phyloP scores from a whole-genome alignment of 331 rosid species.

The Acacia pycnantha region DNA sequence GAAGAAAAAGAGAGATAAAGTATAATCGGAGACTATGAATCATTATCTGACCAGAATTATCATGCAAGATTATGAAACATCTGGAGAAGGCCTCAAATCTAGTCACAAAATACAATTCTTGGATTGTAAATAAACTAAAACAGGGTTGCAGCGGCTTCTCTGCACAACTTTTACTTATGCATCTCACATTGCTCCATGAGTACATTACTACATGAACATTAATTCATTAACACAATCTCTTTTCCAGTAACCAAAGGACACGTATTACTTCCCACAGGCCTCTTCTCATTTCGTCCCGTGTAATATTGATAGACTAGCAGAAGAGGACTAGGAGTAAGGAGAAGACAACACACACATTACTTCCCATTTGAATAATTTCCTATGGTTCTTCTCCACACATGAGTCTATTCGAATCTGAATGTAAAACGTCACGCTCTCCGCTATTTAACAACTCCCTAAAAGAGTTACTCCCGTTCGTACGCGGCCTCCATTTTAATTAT shows the following conservation, averaged over 20 bases:
- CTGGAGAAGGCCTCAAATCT: no score
- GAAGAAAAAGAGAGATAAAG: not conserved
- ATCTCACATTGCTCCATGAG: not conserved
- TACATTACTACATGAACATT: not conserved
- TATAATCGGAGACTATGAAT: no score
- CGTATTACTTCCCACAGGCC: slow-evolving; percentile 1
- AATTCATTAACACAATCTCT: not conserved
- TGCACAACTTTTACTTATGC: not conserved
- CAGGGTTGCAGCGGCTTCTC: not conserved
- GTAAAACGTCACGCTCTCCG: not conserved
- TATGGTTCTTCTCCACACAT: not conserved
- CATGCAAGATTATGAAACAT: no score
- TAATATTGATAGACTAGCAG: not conserved
- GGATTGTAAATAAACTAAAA: not conserved
- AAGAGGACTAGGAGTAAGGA: not conserved
- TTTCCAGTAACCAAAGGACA: not conserved
- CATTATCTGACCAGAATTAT: no score
- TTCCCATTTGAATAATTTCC: not conserved
- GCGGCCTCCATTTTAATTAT: not conserved
- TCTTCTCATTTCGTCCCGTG: not conserved
- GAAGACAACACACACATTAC: not conserved
- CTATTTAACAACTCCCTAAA: not conserved
- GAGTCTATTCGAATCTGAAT: not conserved
- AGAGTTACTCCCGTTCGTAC: not conserved
- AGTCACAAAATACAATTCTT: not conserved